These are phyloP conservation scores for Nidula microcarpa DNA, from an alignment of 768 basidiomycete genomes.

Conservation along the genomic window DNA sequence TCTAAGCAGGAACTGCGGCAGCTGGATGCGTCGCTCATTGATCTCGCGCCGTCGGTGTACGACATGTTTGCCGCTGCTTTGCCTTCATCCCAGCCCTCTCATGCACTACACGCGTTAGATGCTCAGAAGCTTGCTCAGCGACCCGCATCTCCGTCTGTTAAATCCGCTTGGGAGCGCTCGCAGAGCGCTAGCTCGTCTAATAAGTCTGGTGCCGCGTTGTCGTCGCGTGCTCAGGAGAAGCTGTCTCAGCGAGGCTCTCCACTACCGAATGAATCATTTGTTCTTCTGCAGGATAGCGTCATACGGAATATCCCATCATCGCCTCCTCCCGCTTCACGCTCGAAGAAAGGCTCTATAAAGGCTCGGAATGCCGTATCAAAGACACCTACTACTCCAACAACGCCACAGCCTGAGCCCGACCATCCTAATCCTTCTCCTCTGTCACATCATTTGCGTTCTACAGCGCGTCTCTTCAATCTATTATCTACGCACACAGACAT, in stretches of 20 bases:
- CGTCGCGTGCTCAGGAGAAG: slow-evolving; percentile 57
- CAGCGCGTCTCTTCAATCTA: slow-evolving; percentile 70
- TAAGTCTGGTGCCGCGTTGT: slow-evolving; percentile 31
- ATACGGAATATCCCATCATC: slow-evolving; percentile 66
- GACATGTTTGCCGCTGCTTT: slow-evolving; percentile 76
- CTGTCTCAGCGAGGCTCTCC: slow-evolving; percentile 50
- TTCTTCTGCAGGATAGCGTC: slow-evolving; percentile 83
- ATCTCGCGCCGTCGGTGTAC: slow-evolving; percentile 82
- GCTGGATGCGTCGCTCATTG: slow-evolving; percentile 89
- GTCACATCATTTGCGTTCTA: slow-evolving; percentile 75
- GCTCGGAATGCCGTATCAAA: slow-evolving; percentile 23
- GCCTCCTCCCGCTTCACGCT: slow-evolving; percentile 31
- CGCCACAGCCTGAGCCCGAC: slow-evolving; percentile 41
- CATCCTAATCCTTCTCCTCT: slow-evolving; percentile 68
- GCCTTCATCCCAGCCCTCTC: slow-evolving; percentile 48
- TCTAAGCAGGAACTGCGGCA: slow-evolving; percentile 22
- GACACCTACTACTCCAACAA: slow-evolving; percentile 17
- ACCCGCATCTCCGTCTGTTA: slow-evolving; percentile 47
- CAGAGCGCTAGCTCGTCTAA: slow-evolving; percentile 34
- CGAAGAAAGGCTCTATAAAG: slow-evolving; percentile 44
- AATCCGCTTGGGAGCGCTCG: slow-evolving; percentile 62
- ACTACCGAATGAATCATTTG: slow-evolving; percentile 85
- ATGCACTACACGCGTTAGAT: slow-evolving; percentile 30
- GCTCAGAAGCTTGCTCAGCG: slow-evolving; percentile 42
- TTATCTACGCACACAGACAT: slow-evolving; percentile 76